Base-by-base conservation (phyloP, 345 rosid species). In the Citrus reticulata region DNA sequence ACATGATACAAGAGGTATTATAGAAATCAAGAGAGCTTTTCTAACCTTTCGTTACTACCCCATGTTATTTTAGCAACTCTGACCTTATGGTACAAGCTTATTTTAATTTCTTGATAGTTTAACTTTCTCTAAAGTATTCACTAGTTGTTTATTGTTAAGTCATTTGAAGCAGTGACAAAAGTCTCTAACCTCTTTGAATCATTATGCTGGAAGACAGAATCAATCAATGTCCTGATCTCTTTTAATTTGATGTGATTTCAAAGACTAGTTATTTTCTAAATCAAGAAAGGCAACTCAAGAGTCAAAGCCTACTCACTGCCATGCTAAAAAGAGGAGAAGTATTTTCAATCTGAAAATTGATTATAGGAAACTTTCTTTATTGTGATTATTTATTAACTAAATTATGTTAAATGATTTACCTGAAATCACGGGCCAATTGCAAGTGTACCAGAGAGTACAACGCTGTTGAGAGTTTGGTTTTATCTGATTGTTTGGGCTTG, bases 401-500 rank as follows among this genome's bases (percentile, higher is more conserved):
- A 54, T 16, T 6, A 11, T 34, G 6, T 29, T 78, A 19, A 35
- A 29, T 54, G 37, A 73, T 58, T 19, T 9, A 70, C 80, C 83
- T 80, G 66, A 84, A 84, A 73, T 73, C 84, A 81, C 85, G 86
- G 84, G 62, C 81, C 74, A 72, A 40, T 51, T 37, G 16, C 35
- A 51, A 5, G 61, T 6, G 87, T 75, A 86, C 85, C 68, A 69
- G 64, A 81, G 81, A 42, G 87, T 79, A 84, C 84, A 79, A 61
- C 46, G 35, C 68, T 37, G 62, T 54, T 77, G 74, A 72, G 32
- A 46, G 46, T 83, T 86, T 85, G 84, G 73, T 75, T 72, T 70
- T 54, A 76, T 66, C 35, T 84, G 61, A 65, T 71, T 73, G 85
- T 76, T 65, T 42, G 80, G 69, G 73, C 81, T 77, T 81, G 81